Evolutionary conservation across 2,329 filamentous ascomycete species (phyloP), one percentile per base, ranked within the genome.

Genomic region (Ophiostoma fasciatum): DNA sequence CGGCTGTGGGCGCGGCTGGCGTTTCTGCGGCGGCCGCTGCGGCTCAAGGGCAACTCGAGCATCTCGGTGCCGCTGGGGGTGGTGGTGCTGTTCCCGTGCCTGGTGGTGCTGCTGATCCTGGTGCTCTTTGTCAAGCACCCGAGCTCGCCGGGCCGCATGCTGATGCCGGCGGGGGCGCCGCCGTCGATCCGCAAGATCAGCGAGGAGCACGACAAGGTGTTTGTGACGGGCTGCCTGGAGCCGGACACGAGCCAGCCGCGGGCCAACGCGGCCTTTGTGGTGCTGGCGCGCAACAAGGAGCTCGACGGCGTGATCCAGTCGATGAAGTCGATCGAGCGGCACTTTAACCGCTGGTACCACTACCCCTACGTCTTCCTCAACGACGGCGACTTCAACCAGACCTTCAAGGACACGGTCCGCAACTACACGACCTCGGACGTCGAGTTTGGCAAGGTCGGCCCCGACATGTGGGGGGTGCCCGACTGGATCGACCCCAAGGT

Each of bases 301-400:
- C 59, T 98, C 45, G 87, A 94, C 1, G 90, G 90, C 41, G 90
- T 98, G 27, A 74, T 98, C 45, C 84, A 96, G 58, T 96, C 90
- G 9, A 72, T 98, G 57, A 94, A 94, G 64, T 96, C 88, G 29
- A 87, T 98, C 47, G 90, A 98, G 64, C 74, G 90, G 49, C 90
- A 98, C 60, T 98, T 98, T 73, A 98, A 98, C 61, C 75, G 87
- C 47, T 98, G 88, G 87, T 98, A 85, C 57, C 76, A 96, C 59
- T 98, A 98, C 57, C 90, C 90, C 19, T 98, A 96, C 54, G 88
- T 96, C 48, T 96, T 98, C 58, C 66, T 98, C 48, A 98, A 98
- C 60, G 88, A 98, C 51, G 90, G 80, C 45, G 87, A 96, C 39
- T 98, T 98, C 70, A 87, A 96, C 59, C 74, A 83, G 51, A 82